Evolutionary conservation across 257 asterid genomes (phyloP), one percentile per base, ranked within the genome.

Genomic region (Ehretia macrophylla): DNA sequence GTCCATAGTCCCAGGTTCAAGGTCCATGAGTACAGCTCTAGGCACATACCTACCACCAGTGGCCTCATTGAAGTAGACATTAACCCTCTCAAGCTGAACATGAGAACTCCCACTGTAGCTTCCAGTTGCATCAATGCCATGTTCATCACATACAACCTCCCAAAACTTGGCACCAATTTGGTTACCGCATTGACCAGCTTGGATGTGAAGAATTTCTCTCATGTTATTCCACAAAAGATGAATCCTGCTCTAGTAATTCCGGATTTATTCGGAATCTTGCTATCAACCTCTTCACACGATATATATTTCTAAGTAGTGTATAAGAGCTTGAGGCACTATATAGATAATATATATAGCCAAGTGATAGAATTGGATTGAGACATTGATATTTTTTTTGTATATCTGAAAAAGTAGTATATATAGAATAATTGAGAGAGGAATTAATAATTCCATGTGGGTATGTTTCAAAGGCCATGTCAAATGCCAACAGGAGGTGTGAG

Each of bases 151-250:
- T 10, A 85, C 85, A 17, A 79, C 93, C 57, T 81, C 93, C 93
- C 93, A 84, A 35, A 84, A 84, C 83, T 84, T 84, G 63, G 81
- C 86, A 11, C 89, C 94, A 32, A 85, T 85, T 63, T 85, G 94
- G 71, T 85, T 85, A 11, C 94, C 94, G 58, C 94, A 85, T 72
- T 82, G 94, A 17, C 94, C 89, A 23, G 85, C 94, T 76, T 85
- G 94, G 57, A 85, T 74, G 62, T 85, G 94, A 37, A 85, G 85
- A 55, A 85, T 85, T 72, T 85, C 94, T 67, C 94, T 82, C 94
- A 82, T 80, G 63, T 59, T 55, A n/a, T n/a, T n/a, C n/a, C n/a
- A n/a, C n/a, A n/a, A n/a, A n/a, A n/a, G n/a, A n/a, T n/a, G n/a
- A n/a, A n/a, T n/a, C n/a, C n/a, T n/a, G n/a, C n/a, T n/a, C 44